Evolutionary conservation across 1,284 basidiomycete genomes (phyloP).

Genomic region (Hemileia vastatrix): DNA sequence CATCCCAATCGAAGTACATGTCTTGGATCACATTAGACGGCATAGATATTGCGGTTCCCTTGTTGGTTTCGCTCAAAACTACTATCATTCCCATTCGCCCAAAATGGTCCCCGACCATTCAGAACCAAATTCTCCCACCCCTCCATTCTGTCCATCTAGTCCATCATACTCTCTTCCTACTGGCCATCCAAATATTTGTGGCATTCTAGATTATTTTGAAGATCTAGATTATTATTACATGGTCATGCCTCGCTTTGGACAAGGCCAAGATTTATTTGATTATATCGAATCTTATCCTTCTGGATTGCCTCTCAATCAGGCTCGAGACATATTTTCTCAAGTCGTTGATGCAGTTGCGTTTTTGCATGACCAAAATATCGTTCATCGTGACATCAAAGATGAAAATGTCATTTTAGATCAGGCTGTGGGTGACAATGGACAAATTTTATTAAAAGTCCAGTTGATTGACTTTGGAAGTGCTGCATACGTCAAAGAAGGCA

Average conservation of each 20-base stretch:
- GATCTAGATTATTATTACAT: conserved; percentile 95
- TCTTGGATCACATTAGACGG: conserved; percentile 73
- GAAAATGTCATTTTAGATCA: conserved; percentile 69
- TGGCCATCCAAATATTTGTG: conserved; percentile 85
- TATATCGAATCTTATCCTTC: conserved; percentile 80
- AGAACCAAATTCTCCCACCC: conserved; percentile 48
- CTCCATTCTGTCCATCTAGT: background rate
- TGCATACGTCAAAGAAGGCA: conserved; percentile 38
- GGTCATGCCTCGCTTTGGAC: conserved; percentile 51
- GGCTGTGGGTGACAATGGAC: too few relatives aligned
- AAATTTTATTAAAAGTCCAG: too few relatives aligned
- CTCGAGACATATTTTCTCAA: conserved; percentile 82
- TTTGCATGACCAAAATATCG: conserved; percentile 81
- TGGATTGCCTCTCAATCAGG: conserved; percentile 65
- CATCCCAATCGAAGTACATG: conserved; percentile 97
- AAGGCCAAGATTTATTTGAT: conserved; percentile 75
- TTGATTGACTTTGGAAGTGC: conserved; percentile 61
- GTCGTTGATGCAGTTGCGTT: conserved; percentile 85
- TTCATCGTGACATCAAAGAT: conserved; percentile 97
- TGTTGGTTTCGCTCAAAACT: conserved; percentile 47
- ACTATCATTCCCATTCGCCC: conserved; percentile 48
- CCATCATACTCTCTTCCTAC: conserved; percentile 36
- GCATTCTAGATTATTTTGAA: conserved; percentile 92
- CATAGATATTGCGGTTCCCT: conserved; percentile 54
- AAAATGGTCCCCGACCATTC: conserved; percentile 57